Evolutionary conservation across 352 stramenopile genomes (phyloP).

Genomic region (Phytophthora aleatoria): DNA sequence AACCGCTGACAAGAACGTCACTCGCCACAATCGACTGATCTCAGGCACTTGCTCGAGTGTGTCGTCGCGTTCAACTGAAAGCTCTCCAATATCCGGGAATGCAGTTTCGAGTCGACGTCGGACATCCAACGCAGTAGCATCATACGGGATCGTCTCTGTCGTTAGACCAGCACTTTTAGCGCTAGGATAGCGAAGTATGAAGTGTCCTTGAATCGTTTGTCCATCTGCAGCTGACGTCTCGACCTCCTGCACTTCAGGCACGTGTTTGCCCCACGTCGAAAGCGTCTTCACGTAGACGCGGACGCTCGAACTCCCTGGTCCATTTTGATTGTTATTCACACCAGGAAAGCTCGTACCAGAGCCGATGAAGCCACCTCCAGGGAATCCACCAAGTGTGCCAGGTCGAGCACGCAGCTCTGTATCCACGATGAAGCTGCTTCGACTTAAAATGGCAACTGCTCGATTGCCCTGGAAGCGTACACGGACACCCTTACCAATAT

Average conservation of each 20-base stretch:
- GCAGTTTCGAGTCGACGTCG: conserved; percentile 55
- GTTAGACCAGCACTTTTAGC: conserved; percentile 8
- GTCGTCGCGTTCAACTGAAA: conserved; percentile 63
- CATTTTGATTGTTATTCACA: conserved; percentile 92
- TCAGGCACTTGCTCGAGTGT: conserved; percentile 57
- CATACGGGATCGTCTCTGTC: conserved; percentile 69
- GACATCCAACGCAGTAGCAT: conserved; percentile 71
- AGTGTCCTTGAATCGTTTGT: conserved; percentile 90
- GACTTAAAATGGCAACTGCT: conserved; percentile 90
- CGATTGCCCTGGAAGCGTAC: conserved; percentile 88
- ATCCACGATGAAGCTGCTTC: conserved; percentile 92
- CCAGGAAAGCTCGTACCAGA: conserved; percentile 31
- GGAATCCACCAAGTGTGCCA: conserved; percentile 93
- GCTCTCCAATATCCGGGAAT: conserved; percentile 51
- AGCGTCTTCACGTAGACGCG: conserved; percentile 94
- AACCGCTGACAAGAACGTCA: conserved; percentile 90
- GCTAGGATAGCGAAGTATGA: conserved; percentile 48
- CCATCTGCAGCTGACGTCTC: conserved; percentile 73
- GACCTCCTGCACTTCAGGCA: conserved; percentile 93
- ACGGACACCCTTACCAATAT: conserved; percentile 80
- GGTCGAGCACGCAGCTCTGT: conserved; percentile 79
- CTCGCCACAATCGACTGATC: conserved; percentile 83
- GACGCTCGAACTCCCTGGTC: conserved; percentile 89
- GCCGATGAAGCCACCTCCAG: conserved; percentile 88
- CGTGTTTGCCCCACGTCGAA: conserved; percentile 80